These are phyloP conservation scores for Alternaria arborescens DNA, from an alignment of 2,329 filamentous ascomycete species.

Conservation along the genomic window DNA sequence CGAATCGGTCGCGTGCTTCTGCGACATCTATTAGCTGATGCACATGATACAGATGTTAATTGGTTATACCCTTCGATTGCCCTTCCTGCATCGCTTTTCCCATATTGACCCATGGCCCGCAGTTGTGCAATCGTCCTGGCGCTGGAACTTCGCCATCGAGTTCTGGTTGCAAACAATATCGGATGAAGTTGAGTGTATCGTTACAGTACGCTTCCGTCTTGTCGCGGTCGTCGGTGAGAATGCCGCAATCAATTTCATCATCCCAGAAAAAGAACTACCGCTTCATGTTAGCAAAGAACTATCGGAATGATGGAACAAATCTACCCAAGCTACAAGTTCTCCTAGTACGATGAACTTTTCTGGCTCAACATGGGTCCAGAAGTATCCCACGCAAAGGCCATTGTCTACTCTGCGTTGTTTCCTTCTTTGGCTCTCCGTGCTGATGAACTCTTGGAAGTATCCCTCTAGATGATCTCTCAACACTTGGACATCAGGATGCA, in stretches of 20 bases:
- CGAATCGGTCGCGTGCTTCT: constrained; percentile 19
- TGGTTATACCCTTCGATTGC: constrained; percentile 14
- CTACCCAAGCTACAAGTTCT: constrained; percentile 18
- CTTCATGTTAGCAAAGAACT: background rate
- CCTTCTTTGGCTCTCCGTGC: constrained; percentile 9
- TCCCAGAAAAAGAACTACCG: constrained; percentile 21
- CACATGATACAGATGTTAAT: no score
- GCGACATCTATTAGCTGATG: background rate
- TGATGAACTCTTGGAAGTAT: constrained; percentile 12
- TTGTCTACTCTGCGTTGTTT: constrained; percentile 16
- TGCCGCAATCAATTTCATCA: constrained; percentile 21
- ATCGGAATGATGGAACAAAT: background rate
- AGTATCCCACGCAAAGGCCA: constrained; percentile 13
- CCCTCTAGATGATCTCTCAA: constrained; percentile 10
- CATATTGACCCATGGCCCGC: constrained; percentile 17
- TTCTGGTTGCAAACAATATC: constrained; percentile 17
- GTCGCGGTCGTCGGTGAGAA: constrained; percentile 15
- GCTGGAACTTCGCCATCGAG: constrained; percentile 11
- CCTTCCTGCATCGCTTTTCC: constrained; percentile 18
- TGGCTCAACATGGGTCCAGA: constrained; percentile 12
- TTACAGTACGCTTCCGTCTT: constrained; percentile 21
- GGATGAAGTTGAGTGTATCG: constrained; percentile 15
- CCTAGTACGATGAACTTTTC: constrained; percentile 12
- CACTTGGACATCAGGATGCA: constrained; percentile 7
- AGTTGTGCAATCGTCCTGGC: constrained; percentile 18